Base-by-base conservation (phyloP, 2,329 filamentous ascomycete species). In the Ceratocystis alfenasii region DNA sequence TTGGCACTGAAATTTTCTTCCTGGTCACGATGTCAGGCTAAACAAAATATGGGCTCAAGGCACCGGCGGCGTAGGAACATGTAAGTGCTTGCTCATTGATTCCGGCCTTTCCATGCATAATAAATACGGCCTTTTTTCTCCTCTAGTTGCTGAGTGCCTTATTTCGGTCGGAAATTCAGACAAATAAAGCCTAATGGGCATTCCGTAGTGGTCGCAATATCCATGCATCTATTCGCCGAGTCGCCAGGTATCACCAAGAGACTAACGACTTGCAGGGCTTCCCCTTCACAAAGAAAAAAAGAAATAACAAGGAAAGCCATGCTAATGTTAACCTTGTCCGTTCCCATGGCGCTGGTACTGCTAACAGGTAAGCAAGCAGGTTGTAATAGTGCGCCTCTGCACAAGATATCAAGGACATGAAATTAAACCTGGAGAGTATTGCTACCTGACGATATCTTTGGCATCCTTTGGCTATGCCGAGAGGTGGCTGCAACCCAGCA, bases 361-460 rank as follows among this genome's bases (percentile, higher is more conserved):
- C 12, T 12, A 30, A n/a, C 20, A 17, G 17, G 8, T 57, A 28
- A 33, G 53, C 25, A 28, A 33, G 53, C 25, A n/a, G 5, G 20
- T 8, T 50, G 20, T 20, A 22, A 20, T 50, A 22, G 48, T 50
- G 46, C 48, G 8, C n/a, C 48, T 50, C 36, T 15, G 10, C 12
- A 41, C 36, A 41, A 2, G 12, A 50, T 25, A 50, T 25, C 8
- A 12, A 22, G 12, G 20, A 50, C 7, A 25, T 3, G 20, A 25
- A 22, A 25, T 25, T 25, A 25, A 55, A 22, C 8, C 30, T 25
- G 7, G 30, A 17, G 55, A 36, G 7, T 7, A 59, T 30, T 59
- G 17, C 55, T 59, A 59, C 55, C 55, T 59, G 25, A 6, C n/a
- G 55, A 59, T 36, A 59, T 59, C 55, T 59, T 59, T 59, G 28